These are phyloP conservation scores for Clohesyomyces aquaticus DNA, from an alignment of 495 filamentous ascomycete species.

Conservation along the genomic window DNA sequence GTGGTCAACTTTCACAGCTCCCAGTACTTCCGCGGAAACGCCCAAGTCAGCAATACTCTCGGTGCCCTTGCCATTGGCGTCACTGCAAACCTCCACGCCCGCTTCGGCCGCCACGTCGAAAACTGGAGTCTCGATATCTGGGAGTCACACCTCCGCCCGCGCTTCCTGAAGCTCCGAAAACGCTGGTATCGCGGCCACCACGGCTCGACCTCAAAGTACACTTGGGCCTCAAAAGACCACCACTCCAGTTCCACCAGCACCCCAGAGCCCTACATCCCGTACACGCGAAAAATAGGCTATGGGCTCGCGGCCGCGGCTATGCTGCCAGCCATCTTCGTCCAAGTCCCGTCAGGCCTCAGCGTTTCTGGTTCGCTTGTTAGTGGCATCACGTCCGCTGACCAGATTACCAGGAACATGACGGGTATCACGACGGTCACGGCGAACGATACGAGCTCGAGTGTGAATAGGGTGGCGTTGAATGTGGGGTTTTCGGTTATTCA, in stretches of 20 bases:
- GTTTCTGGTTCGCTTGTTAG: slow-evolving; percentile 79
- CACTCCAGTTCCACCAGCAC: not conserved
- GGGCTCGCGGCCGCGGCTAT: slow-evolving; percentile 87
- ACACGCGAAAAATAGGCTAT: slow-evolving; percentile 57
- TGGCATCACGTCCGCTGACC: slow-evolving; percentile 82
- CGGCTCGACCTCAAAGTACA: not conserved
- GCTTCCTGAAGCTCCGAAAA: slow-evolving; percentile 29
- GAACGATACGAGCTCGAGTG: slow-evolving; percentile 45
- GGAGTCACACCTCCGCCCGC: slow-evolving; percentile 40
- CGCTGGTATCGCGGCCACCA: slow-evolving; percentile 14
- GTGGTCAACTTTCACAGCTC: slow-evolving; percentile 81
- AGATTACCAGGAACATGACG: slow-evolving; percentile 61
- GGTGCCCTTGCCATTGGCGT: slow-evolving; percentile 87
- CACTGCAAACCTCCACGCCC: slow-evolving; percentile 83
- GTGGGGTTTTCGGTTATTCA: slow-evolving; percentile 88
- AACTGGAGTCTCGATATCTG: slow-evolving; percentile 47
- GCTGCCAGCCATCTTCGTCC: slow-evolving; percentile 91
- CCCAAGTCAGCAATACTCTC: slow-evolving; percentile 81
- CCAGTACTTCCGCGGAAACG: slow-evolving; percentile 71
- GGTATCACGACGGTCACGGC: slow-evolving; percentile 49
- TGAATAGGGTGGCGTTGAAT: slow-evolving; percentile 76
- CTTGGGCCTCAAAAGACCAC: not conserved
- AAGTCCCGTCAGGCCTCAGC: slow-evolving; percentile 87
- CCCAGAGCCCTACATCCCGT: slow-evolving; percentile 15
- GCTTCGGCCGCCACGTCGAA: slow-evolving; percentile 56